Base-by-base conservation (phyloP, 176 grass and related monocot genomes). In the Musa schizocarpa region DNA sequence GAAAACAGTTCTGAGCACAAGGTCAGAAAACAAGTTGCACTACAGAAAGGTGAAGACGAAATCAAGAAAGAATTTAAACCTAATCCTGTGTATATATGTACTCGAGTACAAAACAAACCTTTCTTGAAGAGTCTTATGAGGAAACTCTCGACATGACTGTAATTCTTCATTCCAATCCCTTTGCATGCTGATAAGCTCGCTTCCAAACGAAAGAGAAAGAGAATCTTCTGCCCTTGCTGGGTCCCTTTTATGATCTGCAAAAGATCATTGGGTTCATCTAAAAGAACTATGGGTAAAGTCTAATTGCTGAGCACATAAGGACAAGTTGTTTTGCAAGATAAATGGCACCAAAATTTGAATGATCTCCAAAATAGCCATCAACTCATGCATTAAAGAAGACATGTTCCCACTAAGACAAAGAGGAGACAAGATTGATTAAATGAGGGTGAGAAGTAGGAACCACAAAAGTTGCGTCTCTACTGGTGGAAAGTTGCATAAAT, bases 131-230 rank as follows among this genome's bases (percentile, higher is more conserved):
- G 82, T 94, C 76, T 71, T 81, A 73, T 95, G 96, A 82, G 96
- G 96, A 55, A 99, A 99, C 81, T 99, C 96, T 65, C 83, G 86
- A 77, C 96, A 99, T 52, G 96, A 99, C 34, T 99, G 96, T 58
- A 95, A 68, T 65, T 99, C 95, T 72, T 99, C 96, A 50, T 99
- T 99, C 96, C 96, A 99, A 76, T 99, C 96, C 84, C 96, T 94
- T 74, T 95, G 96, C 96, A 99, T 95, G 69, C 90, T 91, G 88
- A 94, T 89, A 70, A 93, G 85, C 68, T 99, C 96, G 20, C 86
- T 94, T 52, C 96, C 96, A 91, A 87, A 99, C 67, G 96, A 86
- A 74, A 99, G 72, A 19, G 82, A 81, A 50, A 99, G 71, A 50
- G 86, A 82, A 63, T 99, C 96, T 71, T 99, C 96, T 69, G 91